These are phyloP conservation scores for Graphiopsis chlorocephala DNA, from an alignment of 2,329 filamentous ascomycete genomes.

Conservation along the genomic window DNA sequence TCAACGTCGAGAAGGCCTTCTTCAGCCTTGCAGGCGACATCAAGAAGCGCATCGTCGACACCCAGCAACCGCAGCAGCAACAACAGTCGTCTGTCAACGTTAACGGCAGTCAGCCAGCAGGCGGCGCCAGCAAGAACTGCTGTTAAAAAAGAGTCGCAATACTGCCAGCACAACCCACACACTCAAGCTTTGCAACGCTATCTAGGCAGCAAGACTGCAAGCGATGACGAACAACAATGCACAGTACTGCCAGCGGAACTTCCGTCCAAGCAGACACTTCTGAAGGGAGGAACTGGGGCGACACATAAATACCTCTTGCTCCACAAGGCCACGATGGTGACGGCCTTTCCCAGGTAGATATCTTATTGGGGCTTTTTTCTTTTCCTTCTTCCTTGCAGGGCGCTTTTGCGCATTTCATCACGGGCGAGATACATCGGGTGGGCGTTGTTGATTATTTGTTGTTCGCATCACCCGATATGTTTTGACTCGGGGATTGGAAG, in stretches of 20 bases:
- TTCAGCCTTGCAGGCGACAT: conserved; percentile 93
- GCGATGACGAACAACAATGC: not conserved
- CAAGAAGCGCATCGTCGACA: conserved; percentile 97
- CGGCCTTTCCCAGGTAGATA: not conserved
- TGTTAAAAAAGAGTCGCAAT: conserved; percentile 57
- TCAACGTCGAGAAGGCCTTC: conserved; percentile 99
- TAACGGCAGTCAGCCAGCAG: conserved; percentile 26
- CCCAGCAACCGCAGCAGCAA: conserved; percentile 71
- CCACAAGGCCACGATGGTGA: not conserved
- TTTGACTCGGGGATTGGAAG: not conserved
- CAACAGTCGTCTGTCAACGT: conserved; percentile 46
- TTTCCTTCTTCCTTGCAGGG: not conserved
- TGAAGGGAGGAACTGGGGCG: not conserved
- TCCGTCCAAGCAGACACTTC: not conserved
- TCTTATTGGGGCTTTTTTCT: not conserved
- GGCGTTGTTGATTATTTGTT: conserved; percentile 8
- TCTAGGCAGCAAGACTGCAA: not conserved
- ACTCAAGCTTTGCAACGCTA: not conserved
- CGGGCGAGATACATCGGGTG: conserved; percentile 2
- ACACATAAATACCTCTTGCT: not conserved
- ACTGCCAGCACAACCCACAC: not conserved
- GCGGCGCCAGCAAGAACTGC: conserved; percentile 52
- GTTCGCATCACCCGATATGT: not conserved
- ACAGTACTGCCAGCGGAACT: not conserved
- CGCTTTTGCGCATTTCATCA: not conserved